These are phyloP conservation scores for Medicago ruthenica DNA, from an alignment of 306 rosid genomes.

Conservation along the genomic window DNA sequence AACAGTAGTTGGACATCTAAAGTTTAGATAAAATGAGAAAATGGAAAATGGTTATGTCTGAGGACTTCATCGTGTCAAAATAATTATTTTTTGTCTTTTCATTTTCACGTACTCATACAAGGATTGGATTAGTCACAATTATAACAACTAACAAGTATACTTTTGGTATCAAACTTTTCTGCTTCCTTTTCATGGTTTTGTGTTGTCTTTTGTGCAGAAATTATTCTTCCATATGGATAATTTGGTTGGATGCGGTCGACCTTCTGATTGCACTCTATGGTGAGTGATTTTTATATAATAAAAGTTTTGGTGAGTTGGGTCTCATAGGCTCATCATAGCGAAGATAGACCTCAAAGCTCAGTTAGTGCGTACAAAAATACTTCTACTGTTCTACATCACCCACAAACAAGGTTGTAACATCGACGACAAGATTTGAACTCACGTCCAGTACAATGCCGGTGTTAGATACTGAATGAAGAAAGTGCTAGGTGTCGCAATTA, in stretches of 20 bases:
- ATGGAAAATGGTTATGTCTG: not conserved
- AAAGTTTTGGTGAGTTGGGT: not conserved
- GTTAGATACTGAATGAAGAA: not conserved
- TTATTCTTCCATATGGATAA: slow-evolving; percentile 81
- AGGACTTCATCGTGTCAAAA: slow-evolving; percentile 9
- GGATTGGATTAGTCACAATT: slow-evolving; percentile 23
- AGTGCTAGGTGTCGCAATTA: not conserved
- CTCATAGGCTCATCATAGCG: not conserved
- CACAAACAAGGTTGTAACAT: not conserved
- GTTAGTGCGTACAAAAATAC: not conserved
- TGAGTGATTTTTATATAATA: slow-evolving; percentile 49
- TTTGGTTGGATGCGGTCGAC: slow-evolving; percentile 71
- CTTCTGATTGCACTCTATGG: slow-evolving; percentile 77
- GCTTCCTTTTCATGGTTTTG: slow-evolving; percentile 34
- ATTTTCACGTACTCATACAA: slow-evolving; percentile 21
- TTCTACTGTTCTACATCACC: not conserved
- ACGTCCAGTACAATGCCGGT: not conserved
- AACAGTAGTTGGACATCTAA: slow-evolving; percentile 14
- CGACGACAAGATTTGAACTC: not conserved
- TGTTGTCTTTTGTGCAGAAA: slow-evolving; percentile 65
- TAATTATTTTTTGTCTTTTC: slow-evolving; percentile 22
- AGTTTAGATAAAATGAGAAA: slow-evolving; percentile 25
- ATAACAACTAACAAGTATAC: slow-evolving; percentile 5
- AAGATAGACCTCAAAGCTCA: not conserved
- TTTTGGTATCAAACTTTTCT: slow-evolving; percentile 16